Base-by-base conservation (phyloP, 352 stramenopile species). In the Globisporangium takayamanum region DNA sequence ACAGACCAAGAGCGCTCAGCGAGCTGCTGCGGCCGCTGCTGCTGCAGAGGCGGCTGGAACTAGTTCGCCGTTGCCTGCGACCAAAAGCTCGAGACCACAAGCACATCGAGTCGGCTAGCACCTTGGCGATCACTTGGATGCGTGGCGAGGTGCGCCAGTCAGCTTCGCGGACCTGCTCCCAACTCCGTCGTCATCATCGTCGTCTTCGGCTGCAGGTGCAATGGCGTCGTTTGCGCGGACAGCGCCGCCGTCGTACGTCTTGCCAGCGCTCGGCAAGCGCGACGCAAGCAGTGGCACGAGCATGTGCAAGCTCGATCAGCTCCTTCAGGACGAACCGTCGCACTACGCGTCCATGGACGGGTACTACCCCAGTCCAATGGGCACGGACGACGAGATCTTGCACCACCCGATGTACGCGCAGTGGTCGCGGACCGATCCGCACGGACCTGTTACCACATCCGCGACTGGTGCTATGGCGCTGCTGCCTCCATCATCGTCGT, bases 1-100 rank as follows among this genome's bases (percentile, higher is more conserved):
- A 69, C 82, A 93, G 55, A 80, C 63, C 54, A 88, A 83, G 28
- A 69, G 69, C 18, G 69, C 78, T 0, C 64, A 84, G 50, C 86
- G 88, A 47, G 65, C 65, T 1, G 63, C 66, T 6, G 57, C 59
- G 1, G 62, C 57, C 3, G 74, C 69, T 18, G 67, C 65, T 11
- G 62, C 58, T 11, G 30, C 42, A n/a, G 42, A 1, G 8, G 51
- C 37, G 12, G 14, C 22, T 16, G 47, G 14, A 28, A 16, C 26
- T 25, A 26, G 2, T 18, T n/a, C 28, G 4, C 10, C 26, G 4
- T 3, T 47, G 36, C 11, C 22, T 44, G 53, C 6, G 12, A 55
- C n/a, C 30, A 49, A 51, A 1, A 18, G 22, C 11, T 12, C 25
- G 5, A 15, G 28, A 22, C 48, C 46, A 8, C 46, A 58, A 28